Conservation (phyloP, 768 basidiomycete genomes). For the Asterophora lycoperdoides region DNA sequence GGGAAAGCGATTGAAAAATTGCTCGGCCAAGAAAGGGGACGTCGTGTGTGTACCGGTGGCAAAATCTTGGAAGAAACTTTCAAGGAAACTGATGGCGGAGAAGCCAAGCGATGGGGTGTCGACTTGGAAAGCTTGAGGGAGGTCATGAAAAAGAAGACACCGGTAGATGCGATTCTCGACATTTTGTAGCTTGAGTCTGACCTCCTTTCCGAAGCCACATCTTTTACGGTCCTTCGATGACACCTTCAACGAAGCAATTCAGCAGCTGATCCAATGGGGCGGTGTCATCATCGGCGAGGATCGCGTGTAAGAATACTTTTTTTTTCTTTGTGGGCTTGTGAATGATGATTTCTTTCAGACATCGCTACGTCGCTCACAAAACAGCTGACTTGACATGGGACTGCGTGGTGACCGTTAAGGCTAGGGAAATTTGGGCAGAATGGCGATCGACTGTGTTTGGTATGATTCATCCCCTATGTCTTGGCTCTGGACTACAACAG, state of each 20-base stretch:
- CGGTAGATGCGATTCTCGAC: constrained; percentile 34
- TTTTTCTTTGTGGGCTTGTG: constrained; percentile 8
- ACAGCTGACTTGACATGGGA: constrained; percentile 62
- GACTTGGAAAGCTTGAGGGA: constrained; percentile 56
- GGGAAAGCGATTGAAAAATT: constrained; percentile 68
- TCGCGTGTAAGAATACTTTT: constrained; percentile 44
- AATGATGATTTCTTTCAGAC: constrained; percentile 29
- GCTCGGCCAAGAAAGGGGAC: constrained; percentile 61
- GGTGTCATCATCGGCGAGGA: constrained; percentile 66
- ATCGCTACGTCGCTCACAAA: constrained; percentile 72
- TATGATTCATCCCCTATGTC: constrained; percentile 28
- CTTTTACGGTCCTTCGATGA: constrained; percentile 60
- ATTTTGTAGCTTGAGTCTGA: constrained; percentile 8
- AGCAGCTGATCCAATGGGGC: constrained; percentile 71
- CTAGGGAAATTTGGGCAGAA: constrained; percentile 60
- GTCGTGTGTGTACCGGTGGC: constrained; percentile 58
- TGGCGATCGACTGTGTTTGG: constrained; percentile 65
- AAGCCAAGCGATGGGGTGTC: constrained; percentile 76
- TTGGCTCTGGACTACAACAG: neutral
- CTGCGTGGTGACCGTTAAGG: constrained; percentile 63
- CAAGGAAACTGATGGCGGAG: constrained; percentile 52
- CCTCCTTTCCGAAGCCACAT: constrained; percentile 39
- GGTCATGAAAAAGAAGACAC: constrained; percentile 51
- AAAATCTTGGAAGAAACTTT: constrained; percentile 24
- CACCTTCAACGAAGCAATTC: constrained; percentile 74